Evolutionary conservation across 768 basidiomycete genomes (phyloP).

Genomic region (Holtermannia corniformis): DNA sequence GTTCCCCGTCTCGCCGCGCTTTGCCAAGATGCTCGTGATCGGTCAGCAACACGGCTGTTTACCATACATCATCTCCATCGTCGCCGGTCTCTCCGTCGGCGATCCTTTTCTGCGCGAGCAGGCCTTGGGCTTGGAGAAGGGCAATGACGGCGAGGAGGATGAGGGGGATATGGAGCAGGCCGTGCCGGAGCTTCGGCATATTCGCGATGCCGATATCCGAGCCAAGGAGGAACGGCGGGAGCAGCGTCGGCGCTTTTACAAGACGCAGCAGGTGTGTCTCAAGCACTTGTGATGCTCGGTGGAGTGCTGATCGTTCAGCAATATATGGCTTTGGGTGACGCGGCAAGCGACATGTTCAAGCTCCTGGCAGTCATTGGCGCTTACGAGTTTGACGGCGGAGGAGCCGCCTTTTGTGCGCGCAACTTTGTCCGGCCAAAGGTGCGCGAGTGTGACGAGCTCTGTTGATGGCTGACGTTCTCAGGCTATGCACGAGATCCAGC

Average conservation of each 20-base stretch:
- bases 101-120: conserved; percentile 91
- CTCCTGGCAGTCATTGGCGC: conserved; percentile 90
- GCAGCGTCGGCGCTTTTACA: conserved; percentile 68
- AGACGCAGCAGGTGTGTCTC: conserved; percentile 60
- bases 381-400: conserved; percentile 82
- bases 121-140: conserved; percentile 34
- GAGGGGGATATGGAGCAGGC: conserved; percentile 44
- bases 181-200: conserved; percentile 45
- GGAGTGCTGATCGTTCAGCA: conserved; percentile 44
- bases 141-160: conserved; percentile 46
- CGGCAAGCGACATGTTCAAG: conserved; percentile 75
- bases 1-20: conserved; percentile 88
- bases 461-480: conserved; percentile 33
- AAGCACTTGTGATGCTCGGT: background rate
- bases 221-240: conserved; percentile 48
- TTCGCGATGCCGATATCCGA: conserved; percentile 39
- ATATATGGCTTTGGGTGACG: conserved; percentile 70
- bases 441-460: too few relatives aligned
- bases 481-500: conserved; percentile 99
- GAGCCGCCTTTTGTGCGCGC: conserved; percentile 66
- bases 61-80: conserved; percentile 82
- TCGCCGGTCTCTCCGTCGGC: conserved; percentile 83
- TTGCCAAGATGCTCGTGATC: conserved; percentile 88
- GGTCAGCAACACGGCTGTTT: conserved; percentile 78
- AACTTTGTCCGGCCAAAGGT: conserved; percentile 90